These are phyloP conservation scores for Desmodesmus armatus DNA, from an alignment of 139 green algal species.

Conservation along the genomic window DNA sequence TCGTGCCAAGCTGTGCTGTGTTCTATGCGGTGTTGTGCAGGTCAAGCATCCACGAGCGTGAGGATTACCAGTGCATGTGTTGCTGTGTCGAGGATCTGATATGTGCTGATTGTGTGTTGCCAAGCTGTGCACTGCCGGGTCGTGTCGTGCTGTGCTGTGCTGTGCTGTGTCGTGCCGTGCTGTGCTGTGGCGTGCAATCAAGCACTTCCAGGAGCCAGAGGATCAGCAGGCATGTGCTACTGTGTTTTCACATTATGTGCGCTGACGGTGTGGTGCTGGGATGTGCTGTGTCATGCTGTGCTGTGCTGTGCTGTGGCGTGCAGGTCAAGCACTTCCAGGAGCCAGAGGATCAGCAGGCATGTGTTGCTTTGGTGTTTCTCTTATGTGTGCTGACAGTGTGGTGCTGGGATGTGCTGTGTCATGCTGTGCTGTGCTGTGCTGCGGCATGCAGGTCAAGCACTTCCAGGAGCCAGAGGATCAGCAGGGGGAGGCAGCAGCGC, in stretches of 20 bases:
- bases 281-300: not conserved
- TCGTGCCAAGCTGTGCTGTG: not conserved
- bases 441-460: constrained; percentile 67
- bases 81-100: too few relatives aligned
- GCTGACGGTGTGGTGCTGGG: not conserved
- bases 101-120: too few relatives aligned
- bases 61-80: not conserved
- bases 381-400: not conserved
- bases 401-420: not conserved
- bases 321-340: not conserved
- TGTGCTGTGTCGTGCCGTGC: not conserved
- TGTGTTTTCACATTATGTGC: too few relatives aligned
- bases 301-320: not conserved
- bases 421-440: not conserved
- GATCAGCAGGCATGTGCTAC: not conserved
- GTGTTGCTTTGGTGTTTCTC: not conserved
- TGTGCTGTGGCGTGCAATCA: not conserved
- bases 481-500: constrained; percentile 14
- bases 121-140: too few relatives aligned
- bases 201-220: not conserved
- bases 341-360: not conserved
- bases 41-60: not conserved
- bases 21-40: not conserved
- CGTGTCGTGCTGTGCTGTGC: not conserved
- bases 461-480: constrained; percentile 54